Evolutionary conservation across 2,329 filamentous ascomycete species (phyloP), one percentile per base, ranked within the genome.

Genomic region (Penicillium sp.): DNA sequence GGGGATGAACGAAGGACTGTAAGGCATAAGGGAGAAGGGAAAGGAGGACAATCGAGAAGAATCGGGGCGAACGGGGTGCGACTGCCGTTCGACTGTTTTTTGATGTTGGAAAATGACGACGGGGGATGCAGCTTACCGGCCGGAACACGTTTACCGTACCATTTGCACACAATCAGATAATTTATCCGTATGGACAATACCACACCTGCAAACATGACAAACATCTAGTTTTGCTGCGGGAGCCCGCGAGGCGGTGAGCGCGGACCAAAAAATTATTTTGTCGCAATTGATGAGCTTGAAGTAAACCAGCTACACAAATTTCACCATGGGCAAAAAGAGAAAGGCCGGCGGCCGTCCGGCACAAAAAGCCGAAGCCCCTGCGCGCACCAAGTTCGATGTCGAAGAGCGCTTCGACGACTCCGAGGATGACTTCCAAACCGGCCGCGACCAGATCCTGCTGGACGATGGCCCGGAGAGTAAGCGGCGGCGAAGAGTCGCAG

Each of bases 341-440:
- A 94, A 92, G 77, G 86, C 83, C 1, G 77, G 81, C 20, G 77
- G 79, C 55, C 78, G 71, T 48, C 57, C 71, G 10, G 70, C 74
- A 46, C 55, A 63, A 20, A 63, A 69, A 42, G 66, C 69, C 6
- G 62, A 68, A 16, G 48, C 68, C 33, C 53, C 63, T 8, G 62
- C 63, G 42, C 63, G 62, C 38, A 65, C 67, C 30, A 73, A 69
- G 50, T 76, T 70, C 45, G 65, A 68, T 46, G 54, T 70, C 18
- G 68, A 76, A 55, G 86, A 92, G 71, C 90, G 95, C 73, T 87
- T 99, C 62, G 90, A 92, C 59, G 87, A 96, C 69, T 95, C 91
- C 1, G 90, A 96, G 70, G 94, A 99, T 71, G 90, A 96, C 69
- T 95, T 96, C 70, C 90, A 92, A 65, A 79, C 92, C 53, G 87